Conservation (phyloP, 345 rosid genomes). For the Pistacia integerrima region DNA sequence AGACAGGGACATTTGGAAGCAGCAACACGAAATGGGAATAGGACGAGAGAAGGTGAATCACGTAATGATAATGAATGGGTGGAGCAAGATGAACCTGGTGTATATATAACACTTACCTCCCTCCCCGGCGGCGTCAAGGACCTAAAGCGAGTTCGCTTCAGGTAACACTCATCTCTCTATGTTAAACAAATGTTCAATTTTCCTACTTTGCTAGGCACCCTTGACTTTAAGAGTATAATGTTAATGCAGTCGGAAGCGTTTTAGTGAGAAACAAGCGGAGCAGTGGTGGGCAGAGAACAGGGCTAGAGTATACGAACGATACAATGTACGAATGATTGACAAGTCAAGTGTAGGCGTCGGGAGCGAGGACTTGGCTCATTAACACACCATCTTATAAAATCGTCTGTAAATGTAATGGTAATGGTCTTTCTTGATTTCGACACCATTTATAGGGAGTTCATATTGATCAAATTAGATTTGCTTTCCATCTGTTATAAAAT, state of each 20-base stretch:
- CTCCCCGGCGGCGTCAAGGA: conserved; percentile 86
- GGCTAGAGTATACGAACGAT: conserved; percentile 79
- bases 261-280: conserved; percentile 94
- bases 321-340: conserved; percentile 82
- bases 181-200: neutral
- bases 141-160: conserved; percentile 98
- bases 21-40: conserved; percentile 56
- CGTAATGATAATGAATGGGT: conserved; percentile 83
- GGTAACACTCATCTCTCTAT: conserved; percentile 39
- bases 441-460: conserved; percentile 26
- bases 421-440: conserved; percentile 25
- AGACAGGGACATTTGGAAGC: conserved; percentile 64
- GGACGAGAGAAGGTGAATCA: conserved; percentile 64
- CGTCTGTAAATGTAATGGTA: conserved; percentile 36
- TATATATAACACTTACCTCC: conserved; percentile 88
- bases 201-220: neutral
- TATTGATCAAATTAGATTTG: conserved; percentile 32
- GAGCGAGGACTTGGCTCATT: conserved; percentile 71
- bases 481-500: conserved; percentile 23
- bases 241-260: conserved; percentile 81
- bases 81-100: conserved; percentile 98
- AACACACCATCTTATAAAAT: conserved; percentile 21
- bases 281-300: conserved; percentile 98
- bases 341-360: conserved; percentile 81
- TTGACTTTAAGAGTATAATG: neutral